A percentile compares a stretch with the other conserved stretches of the same genome.
These are phyloP conservation scores for Lactarius psammicola DNA, from an alignment of 768 basidiomycete genomes.

Conservation along the genomic window DNA sequence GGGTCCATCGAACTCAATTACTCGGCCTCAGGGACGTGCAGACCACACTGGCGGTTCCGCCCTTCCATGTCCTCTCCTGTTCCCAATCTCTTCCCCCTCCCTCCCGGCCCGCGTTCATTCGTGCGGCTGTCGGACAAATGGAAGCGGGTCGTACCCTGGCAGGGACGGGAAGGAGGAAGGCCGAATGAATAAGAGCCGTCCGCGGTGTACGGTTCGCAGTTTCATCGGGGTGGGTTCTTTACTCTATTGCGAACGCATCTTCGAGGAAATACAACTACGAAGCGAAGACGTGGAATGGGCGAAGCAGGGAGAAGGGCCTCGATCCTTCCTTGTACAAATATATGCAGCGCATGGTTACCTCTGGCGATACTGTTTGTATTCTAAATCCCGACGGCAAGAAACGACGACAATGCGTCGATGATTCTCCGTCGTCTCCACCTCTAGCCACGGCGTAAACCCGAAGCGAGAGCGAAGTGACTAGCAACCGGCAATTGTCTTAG, in stretches of 20 bases:
- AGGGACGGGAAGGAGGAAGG: background rate
- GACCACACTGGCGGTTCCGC: background rate
- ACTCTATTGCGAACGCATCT: background rate
- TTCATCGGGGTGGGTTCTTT: background rate
- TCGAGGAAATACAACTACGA: constrained; percentile 7
- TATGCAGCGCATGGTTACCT: constrained; percentile 1
- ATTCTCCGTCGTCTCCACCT: constrained; percentile 23
- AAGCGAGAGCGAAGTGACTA: constrained; percentile 8
- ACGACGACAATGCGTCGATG: constrained; percentile 25
- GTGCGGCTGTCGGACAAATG: constrained; percentile 11
- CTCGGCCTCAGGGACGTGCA: background rate
- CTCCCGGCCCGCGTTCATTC: background rate
- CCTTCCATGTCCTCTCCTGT: background rate
- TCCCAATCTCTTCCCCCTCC: background rate
- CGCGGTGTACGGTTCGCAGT: constrained; percentile 4
- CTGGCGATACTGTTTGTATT: constrained; percentile 1
- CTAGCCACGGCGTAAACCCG: background rate
- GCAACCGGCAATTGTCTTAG: constrained; percentile 19
- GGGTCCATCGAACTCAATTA: background rate
- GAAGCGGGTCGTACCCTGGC: background rate
- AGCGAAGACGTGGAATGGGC: background rate
- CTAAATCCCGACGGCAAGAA: constrained; percentile 15
- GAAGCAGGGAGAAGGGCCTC: background rate
- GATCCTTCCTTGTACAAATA: background rate
- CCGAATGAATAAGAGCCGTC: constrained; percentile 1